phyloP scores from a whole-genome alignment of 371 early-diverging fungal genomes.

The Mortierella sp. region DNA sequence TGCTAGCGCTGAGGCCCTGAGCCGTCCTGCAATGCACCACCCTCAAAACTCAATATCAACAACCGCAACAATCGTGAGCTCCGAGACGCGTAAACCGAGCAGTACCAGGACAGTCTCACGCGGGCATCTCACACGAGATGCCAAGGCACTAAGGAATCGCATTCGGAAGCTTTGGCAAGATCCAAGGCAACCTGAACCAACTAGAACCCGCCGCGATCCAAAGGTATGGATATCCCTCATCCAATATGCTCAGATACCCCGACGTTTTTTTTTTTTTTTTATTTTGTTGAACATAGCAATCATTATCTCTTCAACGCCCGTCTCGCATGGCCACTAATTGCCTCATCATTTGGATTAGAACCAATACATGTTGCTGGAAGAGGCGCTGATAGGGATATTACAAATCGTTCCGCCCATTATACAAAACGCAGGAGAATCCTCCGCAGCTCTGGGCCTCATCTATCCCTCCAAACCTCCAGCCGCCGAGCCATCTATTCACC shows the following conservation, averaged over 20 bases:
- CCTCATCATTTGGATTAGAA: constrained; percentile 12
- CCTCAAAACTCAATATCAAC: constrained; percentile 1
- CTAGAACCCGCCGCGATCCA: constrained; percentile 16
- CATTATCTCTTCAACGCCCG: neutral
- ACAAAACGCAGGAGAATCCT: constrained; percentile 26
- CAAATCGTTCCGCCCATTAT: constrained; percentile 48
- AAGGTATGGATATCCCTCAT: constrained; percentile 26
- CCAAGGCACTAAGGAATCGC: constrained; percentile 26
- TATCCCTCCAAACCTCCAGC: constrained; percentile 2
- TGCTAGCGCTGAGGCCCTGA: neutral
- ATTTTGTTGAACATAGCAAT: neutral
- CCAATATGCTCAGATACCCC: constrained; percentile 9
- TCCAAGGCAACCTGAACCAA: constrained; percentile 25
- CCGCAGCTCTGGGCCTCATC: constrained; percentile 3
- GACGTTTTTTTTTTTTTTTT: constrained; percentile 13
- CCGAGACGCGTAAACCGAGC: neutral
- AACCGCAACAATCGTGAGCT: neutral
- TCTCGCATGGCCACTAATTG: too few relatives aligned
- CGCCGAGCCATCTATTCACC: neutral
- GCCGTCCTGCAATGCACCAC: neutral
- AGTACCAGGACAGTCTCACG: constrained; percentile 7
- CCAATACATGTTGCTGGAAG: constrained; percentile 41
- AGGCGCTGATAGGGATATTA: constrained; percentile 39
- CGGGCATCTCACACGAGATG: constrained; percentile 27
- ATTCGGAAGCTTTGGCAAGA: constrained; percentile 46